Base-by-base conservation (phyloP, 306 rosid species). In the Fragaria iinumae region DNA sequence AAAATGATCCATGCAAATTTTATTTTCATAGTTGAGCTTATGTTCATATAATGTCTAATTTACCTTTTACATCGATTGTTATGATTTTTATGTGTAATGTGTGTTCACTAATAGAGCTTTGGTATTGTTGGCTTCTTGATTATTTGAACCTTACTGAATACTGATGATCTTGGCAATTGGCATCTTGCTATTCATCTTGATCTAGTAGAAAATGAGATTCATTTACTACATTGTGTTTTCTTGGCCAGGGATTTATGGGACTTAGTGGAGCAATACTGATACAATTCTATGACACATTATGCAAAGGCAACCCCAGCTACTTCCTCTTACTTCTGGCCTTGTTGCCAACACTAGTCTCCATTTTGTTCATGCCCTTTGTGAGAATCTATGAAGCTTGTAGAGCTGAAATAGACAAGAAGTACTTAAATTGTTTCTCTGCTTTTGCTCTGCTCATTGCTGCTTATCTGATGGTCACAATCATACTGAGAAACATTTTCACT, bases 261-360 rank as follows among this genome's bases (percentile, higher is more conserved):
- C 86, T 94, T 12, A 92, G 98, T 81, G 97, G 97, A 76, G 98
- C 98, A 69, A 87, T 92, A 70, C 74, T 94, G 64, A 87, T 94
- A 34, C 96, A 88, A 75, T 67, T 92, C 38, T 90, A 94, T 48
- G 86, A 85, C 34, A 85, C 90, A 18, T 38, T 82, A 67, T 89
- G 83, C 71, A 77, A 83, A 48, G 91, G 89, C 17, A 82, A 92
- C 18, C 96, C 98, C 0, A 68, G 95, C 39, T 60, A 91, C 29
- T 92, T 69, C 82, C 86, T 94, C 75, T 83, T 94, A 64, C 75
- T 90, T 88, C 85, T 94, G 55, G 95, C 97, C 44, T 74, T 86
- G 75, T 76, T 94, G 79, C 98, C 98, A 57, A 36, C 97, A 14
- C 47, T 72, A 14, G 80, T 89, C 43, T 72, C 87, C 63, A 5